These are phyloP conservation scores for Coniochaeta sp. DNA, from an alignment of 2,329 filamentous ascomycete genomes.

Conservation along the genomic window DNA sequence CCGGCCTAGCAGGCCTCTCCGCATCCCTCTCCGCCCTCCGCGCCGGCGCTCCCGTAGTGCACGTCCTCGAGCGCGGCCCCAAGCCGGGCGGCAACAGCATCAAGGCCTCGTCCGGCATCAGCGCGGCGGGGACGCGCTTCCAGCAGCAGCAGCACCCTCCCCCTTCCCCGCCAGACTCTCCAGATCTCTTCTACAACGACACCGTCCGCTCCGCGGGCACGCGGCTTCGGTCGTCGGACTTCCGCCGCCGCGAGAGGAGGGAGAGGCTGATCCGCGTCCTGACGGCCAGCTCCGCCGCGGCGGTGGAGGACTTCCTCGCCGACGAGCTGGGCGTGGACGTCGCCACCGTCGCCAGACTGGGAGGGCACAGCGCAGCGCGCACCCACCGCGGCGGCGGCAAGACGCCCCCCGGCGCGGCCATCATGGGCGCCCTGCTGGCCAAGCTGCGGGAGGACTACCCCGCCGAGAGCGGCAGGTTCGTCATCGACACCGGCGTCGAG, in stretches of 20 bases:
- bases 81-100: slow-evolving; percentile 60
- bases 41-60: slow-evolving; percentile 39
- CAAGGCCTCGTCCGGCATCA: slow-evolving; percentile 61
- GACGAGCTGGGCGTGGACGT: slow-evolving; percentile 49
- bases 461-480: slow-evolving; percentile 34
- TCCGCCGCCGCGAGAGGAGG: slow-evolving; percentile 18
- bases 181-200: slow-evolving; percentile 40
- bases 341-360: slow-evolving; percentile 48
- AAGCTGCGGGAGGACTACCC: slow-evolving; percentile 33
- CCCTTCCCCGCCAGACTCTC: not conserved
- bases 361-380: slow-evolving; percentile 48
- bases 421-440: slow-evolving; percentile 46
- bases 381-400: slow-evolving; percentile 52
- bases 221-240: slow-evolving; percentile 23
- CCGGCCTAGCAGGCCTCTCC: slow-evolving; percentile 55
- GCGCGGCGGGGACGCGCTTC: slow-evolving; percentile 51
- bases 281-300: slow-evolving; percentile 21
- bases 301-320: not conserved
- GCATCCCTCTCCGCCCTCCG: slow-evolving; percentile 48
- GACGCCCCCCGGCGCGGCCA: slow-evolving; percentile 51
- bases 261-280: slow-evolving; percentile 40
- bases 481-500: slow-evolving; percentile 41
- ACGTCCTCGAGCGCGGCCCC: slow-evolving; percentile 49
- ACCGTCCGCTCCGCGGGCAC: slow-evolving; percentile 49
- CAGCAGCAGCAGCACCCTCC: slow-evolving; percentile 24